Base-by-base conservation (phyloP, 768 basidiomycete species). In the Sporobolomyces pararoseus region DNA sequence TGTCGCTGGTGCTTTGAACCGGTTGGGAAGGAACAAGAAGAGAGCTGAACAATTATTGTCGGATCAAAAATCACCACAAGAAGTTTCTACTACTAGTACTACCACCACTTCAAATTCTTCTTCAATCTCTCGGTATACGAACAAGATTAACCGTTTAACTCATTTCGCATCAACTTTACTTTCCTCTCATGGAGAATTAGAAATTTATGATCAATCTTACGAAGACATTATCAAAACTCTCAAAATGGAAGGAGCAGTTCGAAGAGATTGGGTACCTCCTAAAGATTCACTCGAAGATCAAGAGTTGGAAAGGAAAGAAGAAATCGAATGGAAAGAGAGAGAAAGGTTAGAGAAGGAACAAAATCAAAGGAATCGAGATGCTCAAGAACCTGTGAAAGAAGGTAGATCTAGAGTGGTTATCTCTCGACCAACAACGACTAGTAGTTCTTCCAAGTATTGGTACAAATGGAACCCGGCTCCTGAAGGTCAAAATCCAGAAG, bases 141-240 rank as follows among this genome's bases (percentile, higher is more conserved):
- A 59, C 19, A 67, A 75, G 39, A 90, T 95, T 78, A 89, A 91
- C 77, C 79, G 82, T 25, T 85, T 94, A 71, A 93, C 92, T 0
- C 87, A 90, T 80, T 84, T 91, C 59, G 90, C 91, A 9, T 92
- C 90, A n/a, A 87, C 84, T 44, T 84, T 94, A 72, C 88, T 95
- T 86, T 87, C 88, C 9, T 29, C 62, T 0, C 84, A 91, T 19
- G 90, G 90, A 29, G 90, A 95, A 70, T 83, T 84, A 23, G 91
- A 94, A 76, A 85, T 94, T 63, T 95, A 94, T 80, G 88, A 87
- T 47, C 87, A 85, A 78, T 88, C 89, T 0, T 90, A 90, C 78
- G 90, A 92, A 74, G 88, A 90, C 77, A 83, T 95, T 60, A 85
- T 95, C 25, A 87, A 89, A 66, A 81, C 84, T 46, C 84, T 93